A percentile compares a stretch with the other conserved stretches of the same genome.
Evolutionary conservation across 768 basidiomycete genomes (phyloP).

Genomic region (Lentinula guzmanii): DNA sequence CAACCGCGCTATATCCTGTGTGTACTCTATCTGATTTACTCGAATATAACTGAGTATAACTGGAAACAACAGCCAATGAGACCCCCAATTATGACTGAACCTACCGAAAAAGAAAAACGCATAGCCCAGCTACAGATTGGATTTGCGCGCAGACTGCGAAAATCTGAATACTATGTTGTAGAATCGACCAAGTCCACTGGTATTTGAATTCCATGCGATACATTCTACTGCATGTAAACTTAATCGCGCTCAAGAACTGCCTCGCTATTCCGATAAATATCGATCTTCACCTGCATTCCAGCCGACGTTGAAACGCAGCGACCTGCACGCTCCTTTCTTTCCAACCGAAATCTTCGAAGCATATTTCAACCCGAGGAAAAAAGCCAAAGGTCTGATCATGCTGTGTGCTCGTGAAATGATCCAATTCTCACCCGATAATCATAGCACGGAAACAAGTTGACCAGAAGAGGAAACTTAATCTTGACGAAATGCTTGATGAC

Average conservation of each 20-base stretch:
- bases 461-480: slow-evolving; percentile 41
- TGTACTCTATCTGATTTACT: slow-evolving; percentile 19
- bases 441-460: slow-evolving; percentile 19
- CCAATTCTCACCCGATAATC: background rate
- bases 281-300: slow-evolving; percentile 53
- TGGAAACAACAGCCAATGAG: slow-evolving; percentile 46
- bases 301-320: slow-evolving; percentile 62
- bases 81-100: slow-evolving; percentile 65
- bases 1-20: slow-evolving; percentile 77
- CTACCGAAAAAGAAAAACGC: slow-evolving; percentile 57
- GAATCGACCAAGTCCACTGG: slow-evolving; percentile 65
- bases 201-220: slow-evolving; percentile 10
- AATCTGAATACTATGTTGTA: slow-evolving; percentile 70
- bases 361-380: slow-evolving; percentile 74
- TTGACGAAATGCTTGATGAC: slow-evolving; percentile 66
- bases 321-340: slow-evolving; percentile 73
- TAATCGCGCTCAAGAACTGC: slow-evolving; percentile 43
- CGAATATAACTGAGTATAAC: slow-evolving; percentile 3
- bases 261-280: slow-evolving; percentile 84
- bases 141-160: slow-evolving; percentile 57
- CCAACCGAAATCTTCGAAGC: slow-evolving; percentile 70
- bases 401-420: background rate
- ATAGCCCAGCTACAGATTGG: slow-evolving; percentile 64
- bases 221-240: background rate
- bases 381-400: slow-evolving; percentile 40